phyloP scores from a whole-genome alignment of 2,329 filamentous ascomycete genomes.

The Aspergillus japonicus region DNA sequence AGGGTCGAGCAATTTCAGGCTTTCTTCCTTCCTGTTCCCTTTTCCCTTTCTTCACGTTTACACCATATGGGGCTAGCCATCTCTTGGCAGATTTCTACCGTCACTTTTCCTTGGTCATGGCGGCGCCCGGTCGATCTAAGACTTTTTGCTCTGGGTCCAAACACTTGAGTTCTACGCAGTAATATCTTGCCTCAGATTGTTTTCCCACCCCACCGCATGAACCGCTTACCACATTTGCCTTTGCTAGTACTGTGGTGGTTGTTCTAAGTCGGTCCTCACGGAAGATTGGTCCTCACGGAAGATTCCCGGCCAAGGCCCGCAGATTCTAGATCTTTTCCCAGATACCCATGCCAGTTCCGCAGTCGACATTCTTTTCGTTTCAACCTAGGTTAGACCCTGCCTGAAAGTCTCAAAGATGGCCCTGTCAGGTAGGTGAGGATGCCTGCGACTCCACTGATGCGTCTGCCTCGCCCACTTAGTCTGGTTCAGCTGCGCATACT shows the following conservation, averaged over 20 bases:
- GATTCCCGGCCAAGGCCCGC: background rate
- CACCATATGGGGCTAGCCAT: background rate
- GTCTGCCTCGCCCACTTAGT: background rate
- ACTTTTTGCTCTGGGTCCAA: background rate
- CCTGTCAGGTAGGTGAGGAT: background rate
- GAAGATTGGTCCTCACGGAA: background rate
- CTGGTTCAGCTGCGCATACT: background rate
- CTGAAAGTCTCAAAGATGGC: background rate
- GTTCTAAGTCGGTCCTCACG: background rate
- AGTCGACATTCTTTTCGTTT: background rate
- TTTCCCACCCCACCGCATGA: background rate
- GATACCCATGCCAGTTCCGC: background rate
- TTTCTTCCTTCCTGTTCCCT: background rate
- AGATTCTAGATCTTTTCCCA: background rate
- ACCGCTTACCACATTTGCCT: background rate
- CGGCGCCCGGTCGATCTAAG: background rate
- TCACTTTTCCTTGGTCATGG: background rate
- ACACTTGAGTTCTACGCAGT: background rate
- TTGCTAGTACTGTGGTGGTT: background rate
- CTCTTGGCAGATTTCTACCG: background rate
- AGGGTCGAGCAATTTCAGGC: background rate
- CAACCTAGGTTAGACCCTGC: background rate
- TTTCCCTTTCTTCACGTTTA: background rate
- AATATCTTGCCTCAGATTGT: background rate
- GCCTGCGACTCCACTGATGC: background rate